Evolutionary conservation across 2,329 filamentous ascomycete genomes (phyloP), one percentile per base, ranked within the genome.

Genomic region (Trichoderma sp.): DNA sequence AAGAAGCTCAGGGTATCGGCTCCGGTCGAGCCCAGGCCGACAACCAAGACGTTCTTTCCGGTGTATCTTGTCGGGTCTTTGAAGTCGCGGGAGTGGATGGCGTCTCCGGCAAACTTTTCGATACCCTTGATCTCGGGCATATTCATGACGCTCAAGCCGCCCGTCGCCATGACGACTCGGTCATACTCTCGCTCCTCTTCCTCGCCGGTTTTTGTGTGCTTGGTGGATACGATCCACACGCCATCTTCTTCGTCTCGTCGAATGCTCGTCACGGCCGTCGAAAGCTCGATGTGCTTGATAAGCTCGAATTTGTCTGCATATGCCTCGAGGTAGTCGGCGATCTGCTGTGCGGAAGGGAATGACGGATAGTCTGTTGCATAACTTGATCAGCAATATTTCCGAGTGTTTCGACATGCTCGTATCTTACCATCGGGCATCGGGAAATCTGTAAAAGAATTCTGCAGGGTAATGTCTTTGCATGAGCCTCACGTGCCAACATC

Each of bases 11-110:
- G 79, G 2, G 76, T 74, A 47, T 80, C 78, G 1, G 75, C 75
- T 15, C 77, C 78, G 1, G 81, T 84, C 53, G 80, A 81, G 18
- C 82, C 81, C n/a, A 84, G 75, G n/a, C 84, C 85, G 6, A 86
- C 78, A 0, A 86, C 79, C 6, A 86, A 74, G 2, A 86, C 81
- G n/a, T 79, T 84, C 75, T 85, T 83, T 11, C 78, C 81, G 15
- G 78, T 76, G 73, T 84, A 85, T 32, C 74, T 74, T 7, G 73
- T 70, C 1, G 75, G 73, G 74, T 76, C 76, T 21, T 81, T 80
- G 69, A 81, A 83, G 21, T 78, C 74, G 24, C 81, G 78, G 0
- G 81, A 81, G 73, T 87, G 85, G 2, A 85, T 78, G 12, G 81
- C 72, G 3, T 78, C 76, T 3, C 83, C 84, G 43, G 79, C 69